Evolutionary conservation across 495 filamentous ascomycete species (phyloP).

Genomic region (Sordaria brevicollis): DNA sequence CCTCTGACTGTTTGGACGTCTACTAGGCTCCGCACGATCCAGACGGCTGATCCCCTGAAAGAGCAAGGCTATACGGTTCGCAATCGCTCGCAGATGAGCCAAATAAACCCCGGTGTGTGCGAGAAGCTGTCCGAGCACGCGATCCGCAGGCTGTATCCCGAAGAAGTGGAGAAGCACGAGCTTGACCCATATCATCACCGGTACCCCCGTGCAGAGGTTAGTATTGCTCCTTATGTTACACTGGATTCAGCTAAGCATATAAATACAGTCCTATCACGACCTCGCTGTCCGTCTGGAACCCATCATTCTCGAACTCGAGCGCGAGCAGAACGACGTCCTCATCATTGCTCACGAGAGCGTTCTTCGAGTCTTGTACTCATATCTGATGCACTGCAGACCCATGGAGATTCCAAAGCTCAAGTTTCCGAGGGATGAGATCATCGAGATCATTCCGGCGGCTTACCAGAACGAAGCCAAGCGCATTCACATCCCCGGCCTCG

Average conservation of each 20-base stretch:
- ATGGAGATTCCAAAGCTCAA: conserved; percentile 86
- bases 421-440: conserved; percentile 93
- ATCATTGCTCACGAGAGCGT: conserved; percentile 98
- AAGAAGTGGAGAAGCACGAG: conserved; percentile 88
- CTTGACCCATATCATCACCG: conserved; percentile 94
- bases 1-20: conserved; percentile 91
- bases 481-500: conserved; percentile 50
- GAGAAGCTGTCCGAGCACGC: conserved; percentile 73
- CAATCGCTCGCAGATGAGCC: conserved; percentile 89
- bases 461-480: conserved; percentile 93
- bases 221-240: conserved; percentile 4
- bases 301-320: conserved; percentile 94
- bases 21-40: conserved; percentile 76
- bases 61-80: conserved; percentile 72
- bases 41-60: conserved; percentile 77
- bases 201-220: conserved; percentile 88
- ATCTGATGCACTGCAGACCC: conserved; percentile 98
- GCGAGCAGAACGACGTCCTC: conserved; percentile 90
- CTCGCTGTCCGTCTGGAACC: conserved; percentile 96
- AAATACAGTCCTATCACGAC: conserved; percentile 85
- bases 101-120: conserved; percentile 91
- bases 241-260: conserved; percentile 6
- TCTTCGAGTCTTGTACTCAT: conserved; percentile 89
- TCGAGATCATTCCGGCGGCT: conserved; percentile 95
- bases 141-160: conserved; percentile 71